phyloP scores from a whole-genome alignment of 169 alveolate species.

The Eimeria acervulina region DNA sequence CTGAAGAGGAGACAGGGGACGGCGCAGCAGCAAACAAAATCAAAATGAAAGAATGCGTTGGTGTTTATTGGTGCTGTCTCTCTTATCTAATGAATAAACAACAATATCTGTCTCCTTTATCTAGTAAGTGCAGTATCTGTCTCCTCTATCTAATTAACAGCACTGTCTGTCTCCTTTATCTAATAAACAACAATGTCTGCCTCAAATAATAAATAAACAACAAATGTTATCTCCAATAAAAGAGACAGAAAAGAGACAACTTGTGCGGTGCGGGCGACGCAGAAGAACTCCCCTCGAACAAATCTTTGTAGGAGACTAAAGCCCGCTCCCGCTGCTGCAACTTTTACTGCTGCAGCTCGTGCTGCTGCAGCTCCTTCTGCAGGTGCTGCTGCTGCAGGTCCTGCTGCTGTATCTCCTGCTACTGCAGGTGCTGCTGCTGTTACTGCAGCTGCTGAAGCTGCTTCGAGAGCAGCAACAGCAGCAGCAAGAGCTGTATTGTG shows the following conservation, averaged over 20 bases:
- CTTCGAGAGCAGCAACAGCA: not conserved
- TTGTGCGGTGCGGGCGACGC: not conserved
- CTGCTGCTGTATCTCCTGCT: not conserved
- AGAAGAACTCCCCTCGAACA: not conserved
- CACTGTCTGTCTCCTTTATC: too few relatives aligned
- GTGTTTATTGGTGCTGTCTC: too few relatives aligned
- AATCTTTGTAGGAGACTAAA: conserved; percentile 33
- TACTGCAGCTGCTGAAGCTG: not conserved
- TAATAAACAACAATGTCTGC: too few relatives aligned
- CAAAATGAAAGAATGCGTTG: not conserved
- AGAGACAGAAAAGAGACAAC: not conserved
- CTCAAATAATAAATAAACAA: not conserved
- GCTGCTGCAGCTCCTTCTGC: not conserved
- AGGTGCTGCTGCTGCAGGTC: not conserved
- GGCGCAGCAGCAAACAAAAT: not conserved
- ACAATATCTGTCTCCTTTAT: too few relatives aligned
- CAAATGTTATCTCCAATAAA: not conserved
- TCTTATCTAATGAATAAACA: not conserved
- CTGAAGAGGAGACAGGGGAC: not conserved
- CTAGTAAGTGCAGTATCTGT: too few relatives aligned
- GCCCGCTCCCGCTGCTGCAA: not conserved
- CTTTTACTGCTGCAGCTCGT: not conserved
- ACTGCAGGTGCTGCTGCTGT: not conserved
- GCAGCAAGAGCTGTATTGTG: not conserved
- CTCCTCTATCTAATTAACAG: too few relatives aligned